phyloP scores from a whole-genome alignment of 2,329 filamentous ascomycete genomes.

The Aspergillus eucalypticola region DNA sequence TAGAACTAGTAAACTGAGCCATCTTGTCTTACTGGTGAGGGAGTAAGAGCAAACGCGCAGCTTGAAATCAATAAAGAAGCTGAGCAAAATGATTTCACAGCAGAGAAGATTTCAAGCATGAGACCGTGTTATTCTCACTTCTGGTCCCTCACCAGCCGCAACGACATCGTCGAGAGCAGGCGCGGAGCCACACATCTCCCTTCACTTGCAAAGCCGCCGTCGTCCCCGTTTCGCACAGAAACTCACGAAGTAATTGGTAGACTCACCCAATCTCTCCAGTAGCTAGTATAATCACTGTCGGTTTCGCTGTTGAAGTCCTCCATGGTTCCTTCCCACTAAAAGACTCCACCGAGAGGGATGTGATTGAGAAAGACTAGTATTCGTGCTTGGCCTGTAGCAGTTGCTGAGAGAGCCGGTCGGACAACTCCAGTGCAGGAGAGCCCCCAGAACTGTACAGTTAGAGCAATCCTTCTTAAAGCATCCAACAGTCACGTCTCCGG shows the following conservation, averaged over 20 bases:
- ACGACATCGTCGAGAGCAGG: conserved; percentile 11
- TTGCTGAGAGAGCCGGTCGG: conserved; percentile 24
- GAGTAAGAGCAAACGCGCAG: not conserved
- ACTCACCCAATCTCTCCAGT: conserved; percentile 99
- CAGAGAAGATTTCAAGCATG: not conserved
- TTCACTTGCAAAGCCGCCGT: conserved; percentile 10
- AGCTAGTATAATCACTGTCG: conserved; percentile 98
- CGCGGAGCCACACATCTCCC: conserved; percentile 8
- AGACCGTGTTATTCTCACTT: not conserved
- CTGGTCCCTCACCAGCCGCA: conserved; percentile 7
- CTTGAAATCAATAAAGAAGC: not conserved
- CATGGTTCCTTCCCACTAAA: conserved; percentile 57
- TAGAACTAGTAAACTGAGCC: not conserved
- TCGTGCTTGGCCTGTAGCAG: conserved; percentile 25
- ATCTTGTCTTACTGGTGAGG: not conserved
- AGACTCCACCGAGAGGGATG: not conserved
- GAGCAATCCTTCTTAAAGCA: conserved; percentile 19
- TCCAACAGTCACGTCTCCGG: conserved; percentile 8
- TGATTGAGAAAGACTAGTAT: conserved; percentile 17
- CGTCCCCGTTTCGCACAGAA: conserved; percentile 10
- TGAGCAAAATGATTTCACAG: not conserved
- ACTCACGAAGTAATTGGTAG: not conserved
- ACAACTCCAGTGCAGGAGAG: conserved; percentile 21
- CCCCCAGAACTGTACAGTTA: conserved; percentile 27
- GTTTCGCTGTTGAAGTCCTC: conserved; percentile 98